Evolutionary conservation across 164 flowering plant species (phyloP).

Genomic region (Santalum album): DNA sequence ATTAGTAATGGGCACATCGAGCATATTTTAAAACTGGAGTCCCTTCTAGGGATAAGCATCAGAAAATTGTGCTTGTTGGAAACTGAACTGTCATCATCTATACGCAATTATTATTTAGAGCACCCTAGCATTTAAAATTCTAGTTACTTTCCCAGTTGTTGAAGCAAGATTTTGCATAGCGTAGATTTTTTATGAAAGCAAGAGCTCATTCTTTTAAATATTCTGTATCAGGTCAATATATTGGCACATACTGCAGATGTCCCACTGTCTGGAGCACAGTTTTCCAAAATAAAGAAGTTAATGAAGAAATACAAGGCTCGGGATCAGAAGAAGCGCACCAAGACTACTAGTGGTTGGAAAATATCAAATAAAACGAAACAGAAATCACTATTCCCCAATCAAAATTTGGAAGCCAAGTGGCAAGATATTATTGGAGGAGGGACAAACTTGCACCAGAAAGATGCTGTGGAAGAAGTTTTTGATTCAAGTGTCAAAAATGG

Average conservation of each 20-base stretch:
- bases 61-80: too few relatives aligned
- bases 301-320: constrained; percentile 36
- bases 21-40: too few relatives aligned
- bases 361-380: constrained; percentile 12
- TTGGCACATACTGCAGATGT: constrained; percentile 49
- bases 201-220: too few relatives aligned
- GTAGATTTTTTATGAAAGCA: too few relatives aligned
- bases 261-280: constrained; percentile 31
- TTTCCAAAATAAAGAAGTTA: constrained; percentile 28
- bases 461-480: constrained; percentile 10
- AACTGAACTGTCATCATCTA: too few relatives aligned
- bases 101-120: too few relatives aligned
- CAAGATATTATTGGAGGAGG: constrained; percentile 16
- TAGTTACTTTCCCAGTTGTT: too few relatives aligned
- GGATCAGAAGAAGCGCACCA: constrained; percentile 19
- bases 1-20: too few relatives aligned
- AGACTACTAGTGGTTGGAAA: constrained; percentile 10
- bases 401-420: constrained; percentile 19
- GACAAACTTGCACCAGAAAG: constrained; percentile 13
- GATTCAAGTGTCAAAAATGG: constrained; percentile 10
- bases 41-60: too few relatives aligned
- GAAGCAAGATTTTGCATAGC: too few relatives aligned
- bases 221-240: constrained; percentile 50
- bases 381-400: constrained; percentile 14
- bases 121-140: too few relatives aligned